Percentiles rank a stretch among this genome's conserved stretches.
These are phyloP conservation scores for Periconia digitata DNA, from an alignment of 2,329 filamentous ascomycete species.

Conservation along the genomic window DNA sequence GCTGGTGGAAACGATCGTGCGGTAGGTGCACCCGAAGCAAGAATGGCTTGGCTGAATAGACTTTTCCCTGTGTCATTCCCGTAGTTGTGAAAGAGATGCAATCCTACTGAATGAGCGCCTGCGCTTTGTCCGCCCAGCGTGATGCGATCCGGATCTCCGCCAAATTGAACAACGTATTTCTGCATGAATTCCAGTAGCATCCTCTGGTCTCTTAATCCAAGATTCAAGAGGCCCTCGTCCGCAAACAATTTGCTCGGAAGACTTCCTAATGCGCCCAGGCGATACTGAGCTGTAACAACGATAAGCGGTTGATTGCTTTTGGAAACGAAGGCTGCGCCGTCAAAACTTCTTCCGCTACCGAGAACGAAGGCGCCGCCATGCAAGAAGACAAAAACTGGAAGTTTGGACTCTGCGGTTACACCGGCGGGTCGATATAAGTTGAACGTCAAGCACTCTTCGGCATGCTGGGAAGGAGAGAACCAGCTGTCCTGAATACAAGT, in stretches of 20 bases:
- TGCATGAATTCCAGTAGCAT: constrained; percentile 42
- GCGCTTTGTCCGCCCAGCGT: constrained; percentile 47
- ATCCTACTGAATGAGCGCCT: constrained; percentile 40
- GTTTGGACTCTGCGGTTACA: constrained; percentile 26
- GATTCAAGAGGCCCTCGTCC: constrained; percentile 36
- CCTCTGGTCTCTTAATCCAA: constrained; percentile 34
- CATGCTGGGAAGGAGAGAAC: constrained; percentile 34
- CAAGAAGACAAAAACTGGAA: constrained; percentile 34
- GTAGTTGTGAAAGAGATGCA: constrained; percentile 42
- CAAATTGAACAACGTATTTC: constrained; percentile 42
- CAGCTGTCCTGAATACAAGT: constrained; percentile 47
- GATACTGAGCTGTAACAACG: constrained; percentile 39
- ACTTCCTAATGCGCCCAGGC: constrained; percentile 36
- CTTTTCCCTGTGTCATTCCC: constrained; percentile 30
- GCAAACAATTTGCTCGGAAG: constrained; percentile 37
- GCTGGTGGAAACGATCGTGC: constrained; percentile 38
- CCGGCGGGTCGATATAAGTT: constrained; percentile 34
- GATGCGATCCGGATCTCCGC: constrained; percentile 43
- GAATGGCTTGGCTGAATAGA: constrained; percentile 36
- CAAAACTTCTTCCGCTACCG: constrained; percentile 34
- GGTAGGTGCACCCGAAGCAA: constrained; percentile 39
- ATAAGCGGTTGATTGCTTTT: constrained; percentile 34
- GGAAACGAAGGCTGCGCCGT: constrained; percentile 37
- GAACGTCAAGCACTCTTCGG: constrained; percentile 39
- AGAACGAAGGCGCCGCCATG: constrained; percentile 36